Base-by-base conservation (phyloP, 2,329 filamentous ascomycete genomes). In the Exophiala calicioides region DNA sequence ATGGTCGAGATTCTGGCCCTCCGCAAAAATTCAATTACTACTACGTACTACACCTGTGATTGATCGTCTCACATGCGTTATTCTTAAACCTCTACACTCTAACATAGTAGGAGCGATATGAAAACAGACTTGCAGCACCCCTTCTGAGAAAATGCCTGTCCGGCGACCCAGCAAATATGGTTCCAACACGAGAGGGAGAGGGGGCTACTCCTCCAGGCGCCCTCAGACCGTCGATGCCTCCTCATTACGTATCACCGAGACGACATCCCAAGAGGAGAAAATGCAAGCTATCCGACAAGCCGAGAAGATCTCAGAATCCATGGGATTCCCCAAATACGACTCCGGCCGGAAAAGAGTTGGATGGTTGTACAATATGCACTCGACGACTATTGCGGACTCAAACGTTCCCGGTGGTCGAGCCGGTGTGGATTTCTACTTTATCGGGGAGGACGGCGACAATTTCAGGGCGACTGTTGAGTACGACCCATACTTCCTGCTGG, bases 391-490 rank as follows among this genome's bases (percentile, higher is more conserved):
- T 34, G 74, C 95, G 66, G 91, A 97, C 64, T 80, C 90, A 12
- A 87, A 88, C 58, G 79, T 87, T 34, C 84, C 86, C 1, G 88
- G 88, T 50, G 93, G 93, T 27, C 83, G 89, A 56, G 86, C 93
- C 1, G 93, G 88, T 6, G 82, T 98, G 46, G 93, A 98, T 71
- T 96, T 90, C 70, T 98, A 96, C 74, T 98, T 98, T 69, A 85
- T 98, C 50, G 88, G 90, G 60, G 88, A 91, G 48, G 87, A 95
- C 46, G 82, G 88, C 10, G 81, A 84, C 37, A 91, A 86, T 4
- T 98, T 98, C 78, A 98, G 98, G 67, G 90, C 93, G 8, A 96
- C 90, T 1, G 73, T 98, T 56, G 89, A 95, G 71, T 97, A 95
- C 66, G 90, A 97, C 60, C 93, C 93, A 1, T 98, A 98, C 72